Percentiles rank a stretch among this genome's conserved stretches.
These are phyloP conservation scores for Ophiostoma ulmi DNA, from an alignment of 2,329 filamentous ascomycete species.

Conservation along the genomic window DNA sequence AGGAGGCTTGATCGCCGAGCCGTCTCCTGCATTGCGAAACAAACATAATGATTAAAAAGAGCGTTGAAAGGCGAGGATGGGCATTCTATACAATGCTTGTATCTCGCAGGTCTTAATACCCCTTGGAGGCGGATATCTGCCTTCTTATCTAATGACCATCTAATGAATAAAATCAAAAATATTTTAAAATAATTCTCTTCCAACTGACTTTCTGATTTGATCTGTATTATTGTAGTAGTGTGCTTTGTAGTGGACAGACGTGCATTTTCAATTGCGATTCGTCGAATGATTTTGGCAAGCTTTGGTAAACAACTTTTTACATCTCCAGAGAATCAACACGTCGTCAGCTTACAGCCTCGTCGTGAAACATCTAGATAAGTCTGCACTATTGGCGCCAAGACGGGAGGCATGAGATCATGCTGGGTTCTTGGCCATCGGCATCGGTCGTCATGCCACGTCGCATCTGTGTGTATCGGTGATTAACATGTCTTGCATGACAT, in stretches of 20 bases:
- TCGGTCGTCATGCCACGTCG: background rate
- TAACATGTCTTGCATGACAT: background rate
- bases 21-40: background rate
- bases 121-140: background rate
- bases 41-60: background rate
- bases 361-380: background rate
- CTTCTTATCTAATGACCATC: conserved; percentile 7
- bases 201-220: too few relatives aligned
- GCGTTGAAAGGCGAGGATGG: background rate
- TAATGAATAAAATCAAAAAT: conserved; percentile 7
- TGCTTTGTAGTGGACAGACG: too few relatives aligned
- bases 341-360: background rate
- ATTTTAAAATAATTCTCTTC: background rate
- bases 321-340: background rate
- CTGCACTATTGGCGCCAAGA: conserved; percentile 5
- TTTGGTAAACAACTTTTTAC: too few relatives aligned
- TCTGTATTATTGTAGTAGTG: too few relatives aligned
- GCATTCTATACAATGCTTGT: background rate
- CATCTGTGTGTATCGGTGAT: background rate
- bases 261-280: too few relatives aligned
- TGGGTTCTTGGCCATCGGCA: background rate
- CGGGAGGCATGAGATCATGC: conserved; percentile 6
- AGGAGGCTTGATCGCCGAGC: background rate
- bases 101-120: conserved; percentile 6
- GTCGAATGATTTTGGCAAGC: too few relatives aligned